A percentile compares a stretch with the other conserved stretches of the same genome.
phyloP scores from a whole-genome alignment of 2,329 filamentous ascomycete species.

The Calonectria multiphialidica region DNA sequence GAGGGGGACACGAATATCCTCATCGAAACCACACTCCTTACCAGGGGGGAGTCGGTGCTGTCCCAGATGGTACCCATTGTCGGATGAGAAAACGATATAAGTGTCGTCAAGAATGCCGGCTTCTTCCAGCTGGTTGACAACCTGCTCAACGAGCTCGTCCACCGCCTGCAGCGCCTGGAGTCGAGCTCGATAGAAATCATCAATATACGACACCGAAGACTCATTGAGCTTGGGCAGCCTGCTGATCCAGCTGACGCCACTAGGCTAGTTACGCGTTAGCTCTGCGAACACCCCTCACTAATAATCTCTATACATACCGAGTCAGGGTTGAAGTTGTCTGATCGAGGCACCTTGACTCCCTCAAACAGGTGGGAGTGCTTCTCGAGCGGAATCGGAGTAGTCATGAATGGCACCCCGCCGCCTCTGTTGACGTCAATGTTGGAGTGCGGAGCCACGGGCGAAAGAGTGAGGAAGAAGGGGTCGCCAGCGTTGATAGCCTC shows the following conservation, averaged over 20 bases:
- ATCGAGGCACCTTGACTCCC: slow-evolving; percentile 70
- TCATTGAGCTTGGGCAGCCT: slow-evolving; percentile 55
- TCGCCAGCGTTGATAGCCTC: slow-evolving; percentile 65
- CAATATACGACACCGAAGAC: slow-evolving; percentile 58
- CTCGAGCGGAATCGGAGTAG: slow-evolving; percentile 65
- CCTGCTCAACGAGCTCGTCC: slow-evolving; percentile 64
- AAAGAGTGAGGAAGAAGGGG: slow-evolving; percentile 77
- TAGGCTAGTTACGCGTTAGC: slow-evolving; percentile 31
- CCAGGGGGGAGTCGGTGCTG: slow-evolving; percentile 70
- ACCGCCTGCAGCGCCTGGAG: slow-evolving; percentile 66
- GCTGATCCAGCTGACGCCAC: slow-evolving; percentile 60
- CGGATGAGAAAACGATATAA: slow-evolving; percentile 70
- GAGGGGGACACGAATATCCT: slow-evolving; percentile 70
- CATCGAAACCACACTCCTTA: slow-evolving; percentile 69
- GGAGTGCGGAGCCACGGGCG: slow-evolving; percentile 76
- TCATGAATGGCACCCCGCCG: slow-evolving; percentile 24
- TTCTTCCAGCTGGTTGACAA: slow-evolving; percentile 58
- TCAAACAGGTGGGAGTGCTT: slow-evolving; percentile 74
- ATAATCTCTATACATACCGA: slow-evolving; percentile 50
- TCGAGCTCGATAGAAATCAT: slow-evolving; percentile 64
- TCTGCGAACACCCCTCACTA: background rate
- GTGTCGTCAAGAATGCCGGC: slow-evolving; percentile 73
- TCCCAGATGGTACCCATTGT: slow-evolving; percentile 72
- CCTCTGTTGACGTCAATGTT: slow-evolving; percentile 52
- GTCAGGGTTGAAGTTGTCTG: slow-evolving; percentile 75